Base-by-base conservation (phyloP, 768 basidiomycete species). In the Pisolithus tinctorius region DNA sequence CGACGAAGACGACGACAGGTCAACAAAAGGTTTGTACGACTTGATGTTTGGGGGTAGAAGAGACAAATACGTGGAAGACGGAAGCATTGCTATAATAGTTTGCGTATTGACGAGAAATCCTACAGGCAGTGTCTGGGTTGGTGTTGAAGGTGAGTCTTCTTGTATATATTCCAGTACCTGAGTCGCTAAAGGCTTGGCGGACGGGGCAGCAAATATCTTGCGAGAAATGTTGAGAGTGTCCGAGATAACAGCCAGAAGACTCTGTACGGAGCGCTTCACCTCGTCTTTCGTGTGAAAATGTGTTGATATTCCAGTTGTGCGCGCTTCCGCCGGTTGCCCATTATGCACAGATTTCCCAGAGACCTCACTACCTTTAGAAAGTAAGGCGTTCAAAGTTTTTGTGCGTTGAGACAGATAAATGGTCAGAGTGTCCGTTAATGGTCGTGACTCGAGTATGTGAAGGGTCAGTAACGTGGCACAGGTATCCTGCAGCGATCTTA, bases 381-480 rank as follows among this genome's bases (percentile, higher is more conserved):
- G 69, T 23, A 74, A 51, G 10, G 67, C 58, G 20, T 79, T 73
- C 5, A 89, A 65, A 3, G 79, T 76, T 63, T 79, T 82, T 25
- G 78, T 74, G 7, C 88, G 79, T 63, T 96, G 92, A 0, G 74
- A 65, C 4, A 96, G 78, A 51, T 89, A 79, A 4, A 85, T 76
- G 4, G 75, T 69, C 29, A 94, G 70, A 0, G 87, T 83, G 45
- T 93, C 90, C 20, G 72, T 64, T 8, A 94, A 70, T 6, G 93
- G 88, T 43, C 84, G 75, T 6, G 90, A 91, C 60, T 96, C 93
- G 26, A 97, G 77, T n/a, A 96, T 75, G 64, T 94, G 85, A 40
- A 97, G 77, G 0, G 88, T 85, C 9, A 94, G 72, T 9, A 95
- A 75, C 4, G 84, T 84, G 3, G 90, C 83, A 56, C 90, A 89